Evolutionary conservation across 2,329 filamentous ascomycete genomes (phyloP).

Genomic region (Epichloe typhina): DNA sequence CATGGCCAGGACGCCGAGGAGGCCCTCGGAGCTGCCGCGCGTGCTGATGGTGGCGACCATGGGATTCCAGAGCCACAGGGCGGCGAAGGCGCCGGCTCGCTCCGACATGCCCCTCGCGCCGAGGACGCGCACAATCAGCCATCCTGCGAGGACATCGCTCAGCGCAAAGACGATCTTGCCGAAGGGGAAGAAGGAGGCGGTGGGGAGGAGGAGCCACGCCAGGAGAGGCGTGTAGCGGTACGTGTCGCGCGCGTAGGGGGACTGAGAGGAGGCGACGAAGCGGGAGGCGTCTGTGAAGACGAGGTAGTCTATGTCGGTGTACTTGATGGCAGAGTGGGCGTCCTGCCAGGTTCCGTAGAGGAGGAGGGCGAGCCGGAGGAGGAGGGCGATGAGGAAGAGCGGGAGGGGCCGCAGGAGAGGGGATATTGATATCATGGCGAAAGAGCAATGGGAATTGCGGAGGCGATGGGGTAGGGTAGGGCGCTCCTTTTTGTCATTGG

Average conservation of each 20-base stretch:
- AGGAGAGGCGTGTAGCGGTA: slow-evolving; percentile 94
- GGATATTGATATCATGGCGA: slow-evolving; percentile 4
- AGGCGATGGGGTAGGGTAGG: too few relatives aligned
- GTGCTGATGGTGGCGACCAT: slow-evolving; percentile 98
- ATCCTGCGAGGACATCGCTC: slow-evolving; percentile 75
- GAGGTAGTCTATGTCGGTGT: slow-evolving; percentile 97
- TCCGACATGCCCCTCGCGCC: slow-evolving; percentile 32
- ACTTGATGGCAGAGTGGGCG: slow-evolving; percentile 81
- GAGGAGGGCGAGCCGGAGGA: slow-evolving; percentile 61
- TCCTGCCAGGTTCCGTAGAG: slow-evolving; percentile 90
- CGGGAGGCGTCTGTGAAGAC: slow-evolving; percentile 94
- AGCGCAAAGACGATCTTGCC: slow-evolving; percentile 79
- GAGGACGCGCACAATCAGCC: slow-evolving; percentile 44
- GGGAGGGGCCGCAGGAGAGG: slow-evolving; percentile 23
- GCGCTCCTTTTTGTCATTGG: too few relatives aligned
- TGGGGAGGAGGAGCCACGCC: slow-evolving; percentile 81
- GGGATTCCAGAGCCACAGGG: slow-evolving; percentile 89
- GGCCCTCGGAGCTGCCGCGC: slow-evolving; percentile 80
- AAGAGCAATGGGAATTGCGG: too few relatives aligned
- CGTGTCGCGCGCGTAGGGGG: slow-evolving; percentile 81
- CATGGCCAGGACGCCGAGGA: slow-evolving; percentile 75
- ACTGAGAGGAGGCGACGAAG: slow-evolving; percentile 51
- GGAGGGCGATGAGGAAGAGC: slow-evolving; percentile 43
- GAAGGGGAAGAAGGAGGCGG: slow-evolving; percentile 65
- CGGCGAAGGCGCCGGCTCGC: slow-evolving; percentile 60